phyloP scores from a whole-genome alignment of 2,329 filamentous ascomycete genomes.

The Graphiopsis chlorocephala region DNA sequence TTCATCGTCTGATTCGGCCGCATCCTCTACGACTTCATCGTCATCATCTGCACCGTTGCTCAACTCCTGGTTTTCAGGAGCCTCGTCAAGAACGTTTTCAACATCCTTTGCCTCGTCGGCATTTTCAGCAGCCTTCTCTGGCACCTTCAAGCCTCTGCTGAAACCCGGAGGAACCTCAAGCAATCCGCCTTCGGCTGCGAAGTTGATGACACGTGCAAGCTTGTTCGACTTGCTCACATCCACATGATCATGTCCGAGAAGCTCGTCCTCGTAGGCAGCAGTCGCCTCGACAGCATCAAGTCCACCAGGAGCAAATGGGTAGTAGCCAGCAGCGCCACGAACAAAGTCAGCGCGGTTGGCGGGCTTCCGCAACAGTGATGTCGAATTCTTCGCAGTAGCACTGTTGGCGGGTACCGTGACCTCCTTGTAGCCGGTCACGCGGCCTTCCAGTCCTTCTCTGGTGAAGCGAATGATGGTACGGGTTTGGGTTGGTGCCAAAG shows the following conservation, averaged over 20 bases:
- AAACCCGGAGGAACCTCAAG: constrained; percentile 82
- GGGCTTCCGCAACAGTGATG: constrained; percentile 80
- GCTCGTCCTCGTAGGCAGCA: constrained; percentile 77
- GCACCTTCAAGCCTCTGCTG: constrained; percentile 71
- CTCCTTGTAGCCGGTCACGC: constrained; percentile 90
- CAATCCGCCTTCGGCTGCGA: constrained; percentile 72
- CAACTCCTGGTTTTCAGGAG: constrained; percentile 37
- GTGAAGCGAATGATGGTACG: constrained; percentile 92
- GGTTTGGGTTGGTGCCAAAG: constrained; percentile 84
- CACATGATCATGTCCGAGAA: constrained; percentile 40
- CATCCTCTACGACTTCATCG: constrained; percentile 33
- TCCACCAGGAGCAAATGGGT: constrained; percentile 89
- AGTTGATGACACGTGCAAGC: constrained; percentile 82
- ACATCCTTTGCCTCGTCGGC: constrained; percentile 65
- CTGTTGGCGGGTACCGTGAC: constrained; percentile 87
- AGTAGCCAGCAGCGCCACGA: constrained; percentile 86
- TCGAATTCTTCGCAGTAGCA: constrained; percentile 92
- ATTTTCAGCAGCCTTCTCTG: constrained; percentile 52
- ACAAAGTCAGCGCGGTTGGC: constrained; percentile 87
- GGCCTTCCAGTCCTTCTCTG: constrained; percentile 85
- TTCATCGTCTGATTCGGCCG: constrained; percentile 41
- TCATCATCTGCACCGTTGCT: constrained; percentile 34
- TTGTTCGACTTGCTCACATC: constrained; percentile 39
- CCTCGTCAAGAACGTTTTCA: constrained; percentile 59
- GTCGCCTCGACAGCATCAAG: constrained; percentile 82